Evolutionary conservation across 768 basidiomycete species (phyloP).

Genomic region (Rhodotorula graminis): DNA sequence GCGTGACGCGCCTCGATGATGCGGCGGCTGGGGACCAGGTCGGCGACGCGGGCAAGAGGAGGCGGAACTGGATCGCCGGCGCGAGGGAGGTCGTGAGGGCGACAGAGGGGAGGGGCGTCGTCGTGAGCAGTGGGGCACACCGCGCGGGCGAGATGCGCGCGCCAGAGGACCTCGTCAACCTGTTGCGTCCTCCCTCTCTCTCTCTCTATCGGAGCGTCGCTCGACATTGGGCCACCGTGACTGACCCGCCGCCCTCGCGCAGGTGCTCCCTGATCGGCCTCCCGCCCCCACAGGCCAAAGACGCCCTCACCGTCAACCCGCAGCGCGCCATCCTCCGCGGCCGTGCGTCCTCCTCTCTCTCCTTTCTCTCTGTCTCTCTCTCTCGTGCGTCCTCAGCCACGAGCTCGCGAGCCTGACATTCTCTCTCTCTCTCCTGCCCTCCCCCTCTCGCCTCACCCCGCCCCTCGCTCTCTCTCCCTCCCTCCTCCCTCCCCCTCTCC

Average conservation of each 20-base stretch:
- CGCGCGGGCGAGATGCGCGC: slow-evolving; percentile 62
- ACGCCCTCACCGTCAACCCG: slow-evolving; percentile 30
- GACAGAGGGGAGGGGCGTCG: slow-evolving; percentile 69
- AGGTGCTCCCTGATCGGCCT: slow-evolving; percentile 36
- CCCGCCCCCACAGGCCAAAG: slow-evolving; percentile 27
- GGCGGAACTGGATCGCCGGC: slow-evolving; percentile 77
- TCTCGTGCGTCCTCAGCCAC: too few species aligned
- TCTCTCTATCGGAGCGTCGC: background rate
- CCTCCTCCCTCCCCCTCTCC: too few species aligned
- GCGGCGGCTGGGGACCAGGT: slow-evolving; percentile 47
- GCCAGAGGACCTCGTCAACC: slow-evolving; percentile 63
- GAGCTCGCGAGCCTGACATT: too few species aligned
- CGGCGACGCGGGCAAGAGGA: slow-evolving; percentile 45
- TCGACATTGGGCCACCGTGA: background rate
- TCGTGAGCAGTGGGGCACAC: slow-evolving; percentile 65
- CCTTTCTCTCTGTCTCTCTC: background rate
- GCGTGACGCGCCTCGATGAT: slow-evolving; percentile 26
- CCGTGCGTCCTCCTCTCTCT: slow-evolving; percentile 12
- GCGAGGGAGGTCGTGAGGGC: slow-evolving; percentile 72
- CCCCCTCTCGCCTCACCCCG: too few species aligned
- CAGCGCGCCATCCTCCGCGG: slow-evolving; percentile 35
- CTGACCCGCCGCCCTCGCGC: background rate
- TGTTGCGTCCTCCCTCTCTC: background rate
- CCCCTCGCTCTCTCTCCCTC: too few species aligned
- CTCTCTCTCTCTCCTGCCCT: too few species aligned